phyloP scores from a whole-genome alignment of 2,329 filamentous ascomycete species.

The Emmonsia crescens region DNA sequence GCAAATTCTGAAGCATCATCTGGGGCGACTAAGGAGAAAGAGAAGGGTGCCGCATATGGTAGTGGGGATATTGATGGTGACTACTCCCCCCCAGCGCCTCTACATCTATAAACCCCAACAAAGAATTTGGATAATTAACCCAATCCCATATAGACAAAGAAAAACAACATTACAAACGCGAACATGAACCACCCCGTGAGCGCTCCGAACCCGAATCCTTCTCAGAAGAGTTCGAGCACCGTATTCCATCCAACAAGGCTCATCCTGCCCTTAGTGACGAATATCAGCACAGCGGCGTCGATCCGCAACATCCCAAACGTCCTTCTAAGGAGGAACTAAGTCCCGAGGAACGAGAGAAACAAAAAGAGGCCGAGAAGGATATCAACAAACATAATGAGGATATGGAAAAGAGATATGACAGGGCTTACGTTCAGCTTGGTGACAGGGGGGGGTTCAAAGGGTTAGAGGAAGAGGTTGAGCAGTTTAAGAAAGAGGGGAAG shows the following conservation, averaged over 20 bases:
- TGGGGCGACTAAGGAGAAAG: neutral
- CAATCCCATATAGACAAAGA: neutral
- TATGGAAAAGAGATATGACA: conserved; percentile 12
- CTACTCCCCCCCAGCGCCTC: neutral
- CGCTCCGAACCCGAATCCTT: conserved; percentile 9
- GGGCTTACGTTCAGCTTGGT: conserved; percentile 10
- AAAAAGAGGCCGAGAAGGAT: conserved; percentile 7
- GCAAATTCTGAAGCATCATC: neutral
- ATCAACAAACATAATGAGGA: conserved; percentile 14
- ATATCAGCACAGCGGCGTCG: conserved; percentile 13
- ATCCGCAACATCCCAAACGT: conserved; percentile 11
- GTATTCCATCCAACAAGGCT: conserved; percentile 13
- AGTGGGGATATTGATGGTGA: neutral
- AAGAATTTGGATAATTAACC: neutral
- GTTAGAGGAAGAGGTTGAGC: conserved; percentile 9
- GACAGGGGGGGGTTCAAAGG: conserved; percentile 6
- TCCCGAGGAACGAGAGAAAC: conserved; percentile 8
- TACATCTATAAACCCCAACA: neutral
- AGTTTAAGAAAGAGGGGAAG: conserved; percentile 7
- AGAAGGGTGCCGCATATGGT: neutral
- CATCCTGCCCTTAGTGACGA: conserved; percentile 11
- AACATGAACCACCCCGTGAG: conserved; percentile 8
- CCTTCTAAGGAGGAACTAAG: conserved; percentile 10
- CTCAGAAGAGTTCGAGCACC: conserved; percentile 12
- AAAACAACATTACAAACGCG: conserved; percentile 6